A percentile compares a stretch with the other conserved stretches of the same genome.
Conservation (phyloP, 2,329 filamentous ascomycete genomes). For the Fusarium xylarioides region DNA sequence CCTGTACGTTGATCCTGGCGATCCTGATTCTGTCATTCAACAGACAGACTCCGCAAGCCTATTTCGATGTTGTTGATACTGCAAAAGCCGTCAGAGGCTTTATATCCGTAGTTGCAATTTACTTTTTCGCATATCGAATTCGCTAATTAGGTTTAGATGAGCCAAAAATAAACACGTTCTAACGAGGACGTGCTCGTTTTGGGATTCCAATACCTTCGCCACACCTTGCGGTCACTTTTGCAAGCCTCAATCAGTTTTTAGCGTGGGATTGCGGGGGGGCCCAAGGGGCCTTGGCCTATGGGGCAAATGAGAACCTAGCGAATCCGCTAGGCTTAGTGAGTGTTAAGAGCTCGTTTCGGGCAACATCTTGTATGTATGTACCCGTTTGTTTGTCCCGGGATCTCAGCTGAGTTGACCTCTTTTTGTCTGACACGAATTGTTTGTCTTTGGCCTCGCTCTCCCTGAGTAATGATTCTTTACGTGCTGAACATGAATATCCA, state of each 20-base stretch:
- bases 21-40: background rate
- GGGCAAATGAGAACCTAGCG: background rate
- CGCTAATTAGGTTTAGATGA: background rate
- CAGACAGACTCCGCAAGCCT: background rate
- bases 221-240: constrained; percentile 19
- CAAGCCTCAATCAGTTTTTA: constrained; percentile 22
- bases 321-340: background rate
- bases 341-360: background rate
- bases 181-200: background rate
- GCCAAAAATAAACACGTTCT: constrained; percentile 30
- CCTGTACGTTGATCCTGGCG: background rate
- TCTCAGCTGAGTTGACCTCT: constrained; percentile 6
- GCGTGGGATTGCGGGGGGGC: constrained; percentile 8
- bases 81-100: background rate
- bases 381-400: background rate
- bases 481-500: background rate
- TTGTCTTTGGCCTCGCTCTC: background rate
- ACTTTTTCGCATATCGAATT: background rate
- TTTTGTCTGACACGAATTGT: background rate
- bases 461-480: background rate
- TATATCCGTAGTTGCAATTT: background rate
- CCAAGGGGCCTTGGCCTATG: background rate
- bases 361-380: background rate
- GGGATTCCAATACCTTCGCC: constrained; percentile 19
- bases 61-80: background rate